Base-by-base conservation (phyloP, 78 protist species). In the Speleostelium caveatum region DNA sequence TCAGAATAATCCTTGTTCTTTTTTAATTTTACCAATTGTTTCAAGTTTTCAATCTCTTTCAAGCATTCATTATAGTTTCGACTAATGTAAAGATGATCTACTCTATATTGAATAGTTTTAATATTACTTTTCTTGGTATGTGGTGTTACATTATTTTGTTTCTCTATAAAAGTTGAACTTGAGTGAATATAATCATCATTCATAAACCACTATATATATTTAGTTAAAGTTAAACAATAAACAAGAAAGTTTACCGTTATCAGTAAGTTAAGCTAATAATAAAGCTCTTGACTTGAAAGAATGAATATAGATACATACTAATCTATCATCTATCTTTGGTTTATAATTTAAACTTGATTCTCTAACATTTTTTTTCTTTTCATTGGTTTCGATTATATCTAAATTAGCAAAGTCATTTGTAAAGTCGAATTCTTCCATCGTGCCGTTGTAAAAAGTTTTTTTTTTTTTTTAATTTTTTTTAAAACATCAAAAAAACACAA, bases 291-390 rank as follows among this genome's bases (percentile, higher is more conserved):
- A n/a, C n/a, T n/a, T n/a, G n/a, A n/a, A n/a, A n/a, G n/a, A n/a
- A n/a, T n/a, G n/a, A n/a, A n/a, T n/a, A n/a, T n/a, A 60, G 1
- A 77, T 30, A 63, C 86, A 51, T 65, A 78, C 87, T 3, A 66
- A 38, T 63, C 60, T 78, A 30, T 17, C 28, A 78, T 66, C 76
- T 38, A 65, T 51, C 59, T 78, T 78, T 66, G 87, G 87, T 28
- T 65, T 56, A 36, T 78, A 78, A 21, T 78, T 38, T 16, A 78
- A 63, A 7, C 21, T 53, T 78, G 87, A 75, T 10, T 66, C 66
- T 66, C 28, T 17, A 45, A 66, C 66, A 32, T 39, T 69, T 66
- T 66, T 53, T 22, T 42, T 42, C 35, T 41, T 68, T 35, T 49
- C 53, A 33, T 78, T 24, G 2, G 32, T 36, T 58, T 73, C 79